Base-by-base conservation (phyloP, 441 rosid species). In the Jatropha podagrica region DNA sequence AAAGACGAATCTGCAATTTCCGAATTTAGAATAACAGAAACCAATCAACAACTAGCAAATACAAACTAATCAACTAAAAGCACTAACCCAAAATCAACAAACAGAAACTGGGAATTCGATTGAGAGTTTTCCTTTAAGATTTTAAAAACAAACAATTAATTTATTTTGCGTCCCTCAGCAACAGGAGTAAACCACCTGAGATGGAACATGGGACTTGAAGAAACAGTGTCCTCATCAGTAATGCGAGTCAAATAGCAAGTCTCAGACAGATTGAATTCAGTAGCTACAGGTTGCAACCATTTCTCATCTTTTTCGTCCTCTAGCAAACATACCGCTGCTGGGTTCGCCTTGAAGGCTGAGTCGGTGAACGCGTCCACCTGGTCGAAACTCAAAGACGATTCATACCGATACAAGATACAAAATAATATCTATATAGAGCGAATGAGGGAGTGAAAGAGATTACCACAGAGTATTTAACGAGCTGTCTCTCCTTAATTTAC, bases 181-280 rank as follows among this genome's bases (percentile, higher is more conserved):
- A 81, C 76, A 26, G 97, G 96, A 54, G 95, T 89, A 80, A 94
- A 94, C 97, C 96, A 94, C 41, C 97, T 82, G 69, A 92, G 95
- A 71, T 61, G 63, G 78, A 89, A 90, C 73, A 89, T 85, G 62
- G 90, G 86, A 73, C 48, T 75, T 4, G 83, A 40, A 49, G 77
- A 8, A 32, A 3, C 3, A 17, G 27, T 12, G 15, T 58, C 77
- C 20, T 79, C 58, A 20, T 67, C 63, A 32, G 79, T 7, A 56
- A 83, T 37, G 32, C 78, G 84, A 71, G 81, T 86, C 79, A 90
- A 83, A 75, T 84, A 92, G 79, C 88, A 67, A 23, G 94, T 92
- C 71, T 81, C 26, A 0, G 98, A 83, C 79, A 90, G 7, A 68
- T 88, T 89, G 85, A 94, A 94, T 84, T 94, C 97, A 13, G 84